Base-by-base conservation (phyloP, 768 basidiomycete species). In the Rhodotorula diobovata region DNA sequence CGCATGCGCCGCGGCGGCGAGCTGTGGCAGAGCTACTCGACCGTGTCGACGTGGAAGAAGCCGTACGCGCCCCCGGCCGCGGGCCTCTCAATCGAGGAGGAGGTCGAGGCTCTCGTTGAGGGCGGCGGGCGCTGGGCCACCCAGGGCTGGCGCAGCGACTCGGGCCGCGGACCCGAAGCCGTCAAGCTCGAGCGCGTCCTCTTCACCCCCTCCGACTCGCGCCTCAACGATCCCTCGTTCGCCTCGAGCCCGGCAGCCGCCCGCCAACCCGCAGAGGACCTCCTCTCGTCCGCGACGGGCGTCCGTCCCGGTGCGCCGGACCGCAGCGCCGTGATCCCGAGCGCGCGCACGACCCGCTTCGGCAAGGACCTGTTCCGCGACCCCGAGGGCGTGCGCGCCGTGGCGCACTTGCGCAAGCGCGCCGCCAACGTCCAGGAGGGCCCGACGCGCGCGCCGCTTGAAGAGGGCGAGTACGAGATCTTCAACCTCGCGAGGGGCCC, bases 31-130 rank as follows among this genome's bases (percentile, higher is more conserved):
- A 83, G 90, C 12, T 87, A 86, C 78, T 94, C 93, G 41, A 91
- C 86, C 64, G 95, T 98, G 39, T 88, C 90, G 18, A 89, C 85
- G 16, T 98, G 95, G 80, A 88, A 89, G 50, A 84, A 84, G 51
- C 84, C 87, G 41, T 98, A 96, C 79, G 80, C 83, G 12, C 86
- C 87, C 2, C 91, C 92, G 2, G 66, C 87, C 5, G 82, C 85
- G 37, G 87, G 88, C 63, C 81, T 95, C 72, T 86, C 86, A 1
- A 82, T 86, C 23, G 79, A 79, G 43, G 85, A 95, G 74, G 89
- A 89, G 76, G 85, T 96, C 35, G 95, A 98, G 80, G 93, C 93
- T 16, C 84, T 98, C 32, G 87, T 97, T 35, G 95, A 98, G 80
- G 95, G 94, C 57, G 77, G 76, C 43, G 76, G 76, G 23, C 63